Evolutionary conservation across 2,329 filamentous ascomycete genomes (phyloP), one percentile per base, ranked within the genome.

Genomic region (Nothophoma quercina): DNA sequence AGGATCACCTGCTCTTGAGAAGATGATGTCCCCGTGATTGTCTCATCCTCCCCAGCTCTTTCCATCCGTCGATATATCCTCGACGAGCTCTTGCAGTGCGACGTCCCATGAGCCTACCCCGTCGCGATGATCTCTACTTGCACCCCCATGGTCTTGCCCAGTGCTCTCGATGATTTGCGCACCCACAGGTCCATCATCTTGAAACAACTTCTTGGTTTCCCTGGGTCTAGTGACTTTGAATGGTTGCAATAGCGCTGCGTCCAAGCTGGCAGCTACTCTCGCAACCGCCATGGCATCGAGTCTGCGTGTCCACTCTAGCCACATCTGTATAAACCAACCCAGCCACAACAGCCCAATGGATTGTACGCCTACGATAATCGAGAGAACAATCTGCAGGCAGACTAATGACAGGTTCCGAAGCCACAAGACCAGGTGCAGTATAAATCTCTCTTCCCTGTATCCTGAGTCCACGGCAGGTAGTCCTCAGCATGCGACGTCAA

Each of bases 201-300:
- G 33, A 5, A 21, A 26, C 10, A 30, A 18, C 22, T 30, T 18
- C 10, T 23, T 22, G 16, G 4, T 22, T 16, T 43, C 46, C 9
- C 16, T 18, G 6, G 7, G 19, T n/a, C 10, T 28, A 1, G 9
- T 2, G 1, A 22, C 34, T 2, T n/a, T 7, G 3, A 51, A 18
- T 2, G 34, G 34, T 7, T 40, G 48, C 1, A 51, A n/a, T 0
- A 45, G 16, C 2, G 28, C 3, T 2, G 34, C 4, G 23, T 51
- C 48, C 12, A 51, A 1, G 5, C 7, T 13, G 2, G 43, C 36
- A 2, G 35, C 48, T 12, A 56, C 29, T 15, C 53, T 30, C 5
- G 53, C 53, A 7, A 56, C n/a, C 19, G 53, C 53, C 43, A 49
- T 48, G 0, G 53, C 38, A 21, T 56, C 35, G 5, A 56, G 45